Evolutionary conservation across 495 filamentous ascomycete species (phyloP).

Genomic region (Xanthoparmelia taractica): DNA sequence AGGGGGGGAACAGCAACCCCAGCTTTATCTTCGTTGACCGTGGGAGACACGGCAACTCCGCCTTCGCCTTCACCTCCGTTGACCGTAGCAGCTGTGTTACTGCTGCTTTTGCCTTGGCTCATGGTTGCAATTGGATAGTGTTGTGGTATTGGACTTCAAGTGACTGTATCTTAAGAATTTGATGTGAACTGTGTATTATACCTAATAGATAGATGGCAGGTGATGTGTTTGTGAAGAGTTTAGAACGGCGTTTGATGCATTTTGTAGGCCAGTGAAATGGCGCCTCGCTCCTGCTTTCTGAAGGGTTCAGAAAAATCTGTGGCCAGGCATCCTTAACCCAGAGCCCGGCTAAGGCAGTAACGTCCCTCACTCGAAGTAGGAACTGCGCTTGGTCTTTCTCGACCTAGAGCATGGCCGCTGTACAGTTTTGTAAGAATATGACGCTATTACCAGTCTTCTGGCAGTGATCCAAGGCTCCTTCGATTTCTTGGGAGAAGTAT

Average conservation of each 20-base stretch:
- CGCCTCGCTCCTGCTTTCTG: not conserved
- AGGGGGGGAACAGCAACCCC: not conserved
- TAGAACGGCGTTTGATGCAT: not conserved
- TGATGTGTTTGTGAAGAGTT: not conserved
- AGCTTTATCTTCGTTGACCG: not conserved
- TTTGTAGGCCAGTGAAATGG: not conserved
- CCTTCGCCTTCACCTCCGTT: not conserved
- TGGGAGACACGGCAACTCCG: not conserved
- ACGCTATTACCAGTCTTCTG: not conserved
- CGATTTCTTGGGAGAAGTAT: not conserved
- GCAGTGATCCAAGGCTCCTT: not conserved
- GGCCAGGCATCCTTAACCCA: not conserved
- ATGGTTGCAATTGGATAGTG: not conserved
- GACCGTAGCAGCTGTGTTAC: not conserved
- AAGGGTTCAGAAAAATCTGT: not conserved
- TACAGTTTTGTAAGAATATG: not conserved
- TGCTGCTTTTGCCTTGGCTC: not conserved
- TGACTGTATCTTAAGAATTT: not conserved
- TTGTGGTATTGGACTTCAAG: not conserved
- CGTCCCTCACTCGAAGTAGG: not conserved
- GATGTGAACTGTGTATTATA: not conserved
- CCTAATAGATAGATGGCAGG: not conserved
- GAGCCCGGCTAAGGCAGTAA: too few species aligned
- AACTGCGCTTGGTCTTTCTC: not conserved
- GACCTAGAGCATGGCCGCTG: not conserved